These are phyloP conservation scores for Quillaja saponaria DNA, from an alignment of 306 rosid genomes.

Conservation along the genomic window DNA sequence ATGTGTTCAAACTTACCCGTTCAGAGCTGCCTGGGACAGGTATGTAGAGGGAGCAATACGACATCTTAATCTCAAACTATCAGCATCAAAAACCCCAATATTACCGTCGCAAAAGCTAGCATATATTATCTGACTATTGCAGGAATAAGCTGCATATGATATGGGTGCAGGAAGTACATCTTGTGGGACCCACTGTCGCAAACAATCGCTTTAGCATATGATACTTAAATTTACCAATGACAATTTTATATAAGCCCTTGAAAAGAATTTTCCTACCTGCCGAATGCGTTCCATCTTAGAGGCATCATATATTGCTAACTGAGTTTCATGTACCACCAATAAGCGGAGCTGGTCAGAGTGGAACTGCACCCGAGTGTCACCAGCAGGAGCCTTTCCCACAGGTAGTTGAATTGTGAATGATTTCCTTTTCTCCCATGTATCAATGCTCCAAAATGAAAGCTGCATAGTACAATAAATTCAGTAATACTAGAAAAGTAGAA, in stretches of 20 bases:
- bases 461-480: too few relatives aligned
- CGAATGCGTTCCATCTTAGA: constrained; percentile 79
- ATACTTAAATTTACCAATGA: constrained; percentile 5
- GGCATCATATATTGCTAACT: constrained; percentile 86
- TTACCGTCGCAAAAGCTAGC: constrained; percentile 74
- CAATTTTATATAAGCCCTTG: constrained; percentile 5
- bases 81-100: constrained; percentile 81
- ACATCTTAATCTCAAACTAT: constrained; percentile 72
- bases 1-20: constrained; percentile 50
- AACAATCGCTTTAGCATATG: constrained; percentile 27
- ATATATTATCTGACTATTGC: constrained; percentile 65
- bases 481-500: constrained; percentile 12
- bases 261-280: constrained; percentile 57
- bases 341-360: constrained; percentile 72
- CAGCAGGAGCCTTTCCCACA: constrained; percentile 65
- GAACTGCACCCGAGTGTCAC: constrained; percentile 84
- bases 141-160: constrained; percentile 72
- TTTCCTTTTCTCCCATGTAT: constrained; percentile 93
- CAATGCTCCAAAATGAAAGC: constrained; percentile 88
- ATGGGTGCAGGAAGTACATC: constrained; percentile 67
- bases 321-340: constrained; percentile 78
- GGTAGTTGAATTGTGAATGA: constrained; percentile 61
- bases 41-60: constrained; percentile 74
- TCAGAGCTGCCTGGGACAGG: constrained; percentile 51
- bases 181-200: constrained; percentile 86